Conservation (phyloP, 2,329 filamentous ascomycete species). For the Mycosphaerella sp. region DNA sequence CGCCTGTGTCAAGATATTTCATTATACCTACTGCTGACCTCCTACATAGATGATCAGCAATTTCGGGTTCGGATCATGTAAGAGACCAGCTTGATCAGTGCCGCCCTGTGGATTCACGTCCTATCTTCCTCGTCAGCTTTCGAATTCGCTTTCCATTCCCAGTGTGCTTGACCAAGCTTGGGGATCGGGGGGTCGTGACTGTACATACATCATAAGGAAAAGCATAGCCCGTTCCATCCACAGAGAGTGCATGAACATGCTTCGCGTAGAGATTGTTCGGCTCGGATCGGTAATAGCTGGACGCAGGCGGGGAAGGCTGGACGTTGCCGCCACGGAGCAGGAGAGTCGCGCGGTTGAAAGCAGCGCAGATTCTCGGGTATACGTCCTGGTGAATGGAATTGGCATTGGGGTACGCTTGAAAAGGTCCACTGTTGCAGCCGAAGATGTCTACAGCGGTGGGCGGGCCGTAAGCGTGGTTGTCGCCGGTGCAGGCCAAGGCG, state of each 20-base stretch:
- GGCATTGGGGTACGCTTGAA: slow-evolving; percentile 40
- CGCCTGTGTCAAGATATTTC: neutral
- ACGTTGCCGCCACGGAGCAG: slow-evolving; percentile 44
- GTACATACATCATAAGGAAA: slow-evolving; percentile 60
- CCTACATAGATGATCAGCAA: slow-evolving; percentile 45
- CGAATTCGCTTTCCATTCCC: slow-evolving; percentile 27
- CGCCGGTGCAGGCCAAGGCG: slow-evolving; percentile 36
- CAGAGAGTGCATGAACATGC: slow-evolving; percentile 54
- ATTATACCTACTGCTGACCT: slow-evolving; percentile 25
- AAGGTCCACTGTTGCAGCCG: slow-evolving; percentile 59
- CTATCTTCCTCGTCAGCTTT: neutral
- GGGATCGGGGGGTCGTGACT: no score
- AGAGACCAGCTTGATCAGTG: slow-evolving; percentile 47
- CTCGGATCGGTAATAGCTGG: slow-evolving; percentile 26
- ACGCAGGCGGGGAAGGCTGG: slow-evolving; percentile 36
- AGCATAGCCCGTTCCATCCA: slow-evolving; percentile 56
- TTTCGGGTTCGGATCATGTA: slow-evolving; percentile 39
- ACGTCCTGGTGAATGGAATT: slow-evolving; percentile 49
- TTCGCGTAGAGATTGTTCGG: slow-evolving; percentile 49
- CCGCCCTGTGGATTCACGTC: slow-evolving; percentile 21
- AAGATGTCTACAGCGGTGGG: slow-evolving; percentile 60
- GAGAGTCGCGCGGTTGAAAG: slow-evolving; percentile 67
- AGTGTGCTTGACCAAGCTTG: no score
- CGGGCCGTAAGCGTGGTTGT: slow-evolving; percentile 45
- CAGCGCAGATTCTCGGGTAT: slow-evolving; percentile 65